phyloP scores from a whole-genome alignment of 257 asterid species.

The Dorcoceras hygrometricum region DNA sequence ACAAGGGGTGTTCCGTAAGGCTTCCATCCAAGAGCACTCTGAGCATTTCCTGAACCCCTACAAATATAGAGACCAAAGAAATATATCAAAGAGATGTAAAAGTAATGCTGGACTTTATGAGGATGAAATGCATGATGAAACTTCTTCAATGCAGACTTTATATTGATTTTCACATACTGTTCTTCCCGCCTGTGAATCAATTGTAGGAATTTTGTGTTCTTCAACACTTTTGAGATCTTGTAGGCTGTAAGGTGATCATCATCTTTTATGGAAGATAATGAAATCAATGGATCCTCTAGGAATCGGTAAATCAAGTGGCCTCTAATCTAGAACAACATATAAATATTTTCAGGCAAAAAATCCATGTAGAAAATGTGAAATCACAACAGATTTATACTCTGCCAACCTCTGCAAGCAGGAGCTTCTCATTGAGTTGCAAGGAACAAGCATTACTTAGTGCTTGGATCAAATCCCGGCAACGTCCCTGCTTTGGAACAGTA shows the following conservation, averaged over 20 bases:
- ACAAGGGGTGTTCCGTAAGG: slow-evolving; percentile 98
- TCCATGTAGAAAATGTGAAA: slow-evolving; percentile 16
- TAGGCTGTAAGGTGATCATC: slow-evolving; percentile 96
- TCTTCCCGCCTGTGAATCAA: slow-evolving; percentile 94
- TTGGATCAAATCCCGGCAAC: slow-evolving; percentile 90
- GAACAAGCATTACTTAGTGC: slow-evolving; percentile 78
- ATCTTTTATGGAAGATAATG: slow-evolving; percentile 77
- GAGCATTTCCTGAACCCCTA: slow-evolving; percentile 77
- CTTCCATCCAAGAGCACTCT: slow-evolving; percentile 78
- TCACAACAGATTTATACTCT: slow-evolving; percentile 19
- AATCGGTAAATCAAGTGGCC: slow-evolving; percentile 88
- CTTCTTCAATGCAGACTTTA: slow-evolving; percentile 1
- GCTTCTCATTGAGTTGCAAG: slow-evolving; percentile 77
- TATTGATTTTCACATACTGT: slow-evolving; percentile 49
- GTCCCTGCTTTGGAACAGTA: slow-evolving; percentile 91
- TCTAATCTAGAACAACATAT: slow-evolving; percentile 60
- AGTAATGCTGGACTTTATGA: not conserved
- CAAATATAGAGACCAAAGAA: slow-evolving; percentile 22
- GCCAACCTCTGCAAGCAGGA: slow-evolving; percentile 94
- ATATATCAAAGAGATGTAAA: slow-evolving; percentile 11
- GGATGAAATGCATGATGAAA: not conserved
- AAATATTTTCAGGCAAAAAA: slow-evolving; percentile 20
- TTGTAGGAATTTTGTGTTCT: slow-evolving; percentile 84
- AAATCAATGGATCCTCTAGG: slow-evolving; percentile 83
- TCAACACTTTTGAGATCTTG: slow-evolving; percentile 70